Percentiles rank a stretch among this genome's conserved stretches.
Conservation (phyloP, 2,329 filamentous ascomycete genomes). For the Pseudogymnoascus sp. region DNA sequence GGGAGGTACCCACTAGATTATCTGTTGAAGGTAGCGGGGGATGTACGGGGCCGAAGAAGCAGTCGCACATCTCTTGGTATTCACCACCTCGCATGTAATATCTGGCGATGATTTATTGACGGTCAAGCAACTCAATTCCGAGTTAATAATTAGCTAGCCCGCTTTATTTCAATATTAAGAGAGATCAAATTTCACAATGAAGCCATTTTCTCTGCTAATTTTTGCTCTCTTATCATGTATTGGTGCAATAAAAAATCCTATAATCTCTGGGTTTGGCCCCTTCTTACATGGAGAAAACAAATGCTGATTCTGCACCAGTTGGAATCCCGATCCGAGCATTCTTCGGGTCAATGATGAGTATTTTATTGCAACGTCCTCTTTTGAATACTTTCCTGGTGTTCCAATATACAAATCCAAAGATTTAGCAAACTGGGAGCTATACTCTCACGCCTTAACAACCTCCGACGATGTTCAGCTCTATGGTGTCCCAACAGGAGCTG, state of each 20-base stretch:
- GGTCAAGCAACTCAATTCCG: not conserved
- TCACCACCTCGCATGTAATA: not conserved
- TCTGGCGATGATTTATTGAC: not conserved
- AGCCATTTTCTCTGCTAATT: not conserved
- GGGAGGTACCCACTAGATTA: not conserved
- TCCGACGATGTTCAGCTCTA: slow-evolving; percentile 13
- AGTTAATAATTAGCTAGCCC: not conserved
- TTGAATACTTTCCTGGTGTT: slow-evolving; percentile 45
- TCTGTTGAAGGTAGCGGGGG: not conserved
- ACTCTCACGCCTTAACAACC: slow-evolving; percentile 17
- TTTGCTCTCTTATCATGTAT: not conserved
- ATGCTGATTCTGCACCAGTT: slow-evolving; percentile 24
- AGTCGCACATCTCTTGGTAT: not conserved
- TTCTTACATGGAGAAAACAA: not conserved
- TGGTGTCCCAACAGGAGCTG: slow-evolving; percentile 12
- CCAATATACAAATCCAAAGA: slow-evolving; percentile 45
- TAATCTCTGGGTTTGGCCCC: not conserved
- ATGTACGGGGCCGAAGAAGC: not conserved
- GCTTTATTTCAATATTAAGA: not conserved
- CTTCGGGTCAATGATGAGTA: slow-evolving; percentile 40
- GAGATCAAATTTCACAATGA: not conserved
- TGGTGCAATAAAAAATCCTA: not conserved
- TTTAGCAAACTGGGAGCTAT: slow-evolving; percentile 32
- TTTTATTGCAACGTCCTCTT: slow-evolving; percentile 45
- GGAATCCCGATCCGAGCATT: slow-evolving; percentile 46